Base-by-base conservation (phyloP, 441 rosid species). In the Corymbia calophylla region DNA sequence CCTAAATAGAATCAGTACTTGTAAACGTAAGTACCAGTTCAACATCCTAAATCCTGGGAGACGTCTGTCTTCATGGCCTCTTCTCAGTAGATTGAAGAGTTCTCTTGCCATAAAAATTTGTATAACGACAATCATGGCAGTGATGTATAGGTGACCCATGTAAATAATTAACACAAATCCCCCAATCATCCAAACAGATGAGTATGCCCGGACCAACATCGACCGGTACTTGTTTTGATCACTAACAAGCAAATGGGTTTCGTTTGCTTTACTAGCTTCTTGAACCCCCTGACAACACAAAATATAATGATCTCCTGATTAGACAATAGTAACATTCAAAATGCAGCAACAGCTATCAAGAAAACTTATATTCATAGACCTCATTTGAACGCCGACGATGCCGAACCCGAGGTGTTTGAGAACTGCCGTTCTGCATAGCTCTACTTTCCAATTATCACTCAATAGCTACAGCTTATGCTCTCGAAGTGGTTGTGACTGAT, bases 351-450 rank as follows among this genome's bases (percentile, higher is more conserved):
- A 13, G 68, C 32, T 21, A 39, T 39, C 47, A n/a, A 39, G 53
- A 4, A 32, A 25, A n/a, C 54, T 32, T 68, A 19, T 32, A 70
- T 32, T 48, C 86, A 87, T 56, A 27, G 29, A 94, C 94, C 95
- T 92, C 95, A 88, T 77, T 91, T 77, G 95, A 92, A n/a, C 93
- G 94, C 89, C 55, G 91, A 27, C 94, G 90, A 80, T 93, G 91
- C 87, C 95, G 89, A 87, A 92, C 31, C 91, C 91, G 88, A 32
- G 88, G 49, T 39, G 82, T 73, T 39, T 73, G 82, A 39, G 82
- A 73, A 73, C 49, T 73, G 49, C 17, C 5, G 1, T 21, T 73
- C 82, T 73, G 82, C 82, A 73, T 73, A 39, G 82, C 82, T 13
- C 27, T 39, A 21, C 82, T 73, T 39, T 39, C 82, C 82, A 73